Conservation (phyloP, 306 rosid genomes). For the Acacia melanoxylon region DNA sequence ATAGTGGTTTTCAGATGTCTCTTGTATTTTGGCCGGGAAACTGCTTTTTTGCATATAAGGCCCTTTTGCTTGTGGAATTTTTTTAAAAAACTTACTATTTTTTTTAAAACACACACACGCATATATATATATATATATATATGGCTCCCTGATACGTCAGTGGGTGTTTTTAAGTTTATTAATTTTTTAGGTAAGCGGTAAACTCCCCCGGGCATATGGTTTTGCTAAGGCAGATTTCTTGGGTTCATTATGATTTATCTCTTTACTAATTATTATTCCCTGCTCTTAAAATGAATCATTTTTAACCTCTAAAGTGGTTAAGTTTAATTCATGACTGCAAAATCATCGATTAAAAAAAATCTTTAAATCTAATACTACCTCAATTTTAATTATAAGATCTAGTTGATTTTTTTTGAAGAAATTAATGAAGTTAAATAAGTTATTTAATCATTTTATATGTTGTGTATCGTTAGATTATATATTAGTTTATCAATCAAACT, state of each 20-base stretch:
- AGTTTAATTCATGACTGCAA: background rate
- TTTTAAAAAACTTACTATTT: too few relatives aligned
- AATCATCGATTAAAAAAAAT: background rate
- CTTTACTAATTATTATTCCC: background rate
- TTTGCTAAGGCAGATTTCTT: background rate
- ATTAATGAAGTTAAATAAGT: too few relatives aligned
- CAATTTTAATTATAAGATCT: too few relatives aligned
- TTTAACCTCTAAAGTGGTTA: background rate
- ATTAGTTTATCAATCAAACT: too few relatives aligned
- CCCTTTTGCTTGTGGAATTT: background rate
- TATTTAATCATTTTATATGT: too few relatives aligned
- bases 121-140: too few relatives aligned
- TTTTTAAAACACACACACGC: too few relatives aligned
- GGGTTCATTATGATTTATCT: background rate
- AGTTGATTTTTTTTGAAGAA: too few relatives aligned
- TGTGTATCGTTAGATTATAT: too few relatives aligned
- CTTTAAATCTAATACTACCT: too few relatives aligned
- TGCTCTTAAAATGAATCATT: background rate
- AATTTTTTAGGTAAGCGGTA: background rate
- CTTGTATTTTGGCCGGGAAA: constrained; percentile 4
- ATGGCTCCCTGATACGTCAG: background rate
- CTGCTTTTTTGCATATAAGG: background rate
- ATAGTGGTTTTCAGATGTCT: constrained; percentile 39
- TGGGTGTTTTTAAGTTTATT: background rate
- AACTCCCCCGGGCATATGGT: background rate